Conservation (phyloP, 1,139 yeast genomes). For the Komagataea norvegica region DNA sequence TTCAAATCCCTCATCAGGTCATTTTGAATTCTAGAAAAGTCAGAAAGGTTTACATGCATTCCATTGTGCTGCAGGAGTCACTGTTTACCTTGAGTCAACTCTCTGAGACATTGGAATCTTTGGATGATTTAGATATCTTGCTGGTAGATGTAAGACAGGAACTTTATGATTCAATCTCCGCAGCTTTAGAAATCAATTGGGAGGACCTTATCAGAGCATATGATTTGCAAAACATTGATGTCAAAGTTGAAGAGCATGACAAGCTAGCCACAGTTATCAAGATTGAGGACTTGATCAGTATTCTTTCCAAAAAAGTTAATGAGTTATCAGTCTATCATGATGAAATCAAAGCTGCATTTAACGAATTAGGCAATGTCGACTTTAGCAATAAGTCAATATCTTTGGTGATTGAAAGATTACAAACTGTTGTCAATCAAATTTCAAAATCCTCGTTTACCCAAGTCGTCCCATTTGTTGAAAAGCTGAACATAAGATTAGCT, state of each 20-base stretch:
- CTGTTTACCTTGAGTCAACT: constrained; percentile 32
- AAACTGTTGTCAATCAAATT: constrained; percentile 39
- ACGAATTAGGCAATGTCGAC: constrained; percentile 29
- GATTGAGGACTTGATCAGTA: constrained; percentile 38
- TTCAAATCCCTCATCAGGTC: constrained; percentile 53
- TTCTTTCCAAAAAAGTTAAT: constrained; percentile 35
- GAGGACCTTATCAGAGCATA: constrained; percentile 46
- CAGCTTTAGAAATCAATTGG: constrained; percentile 48
- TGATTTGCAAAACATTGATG: constrained; percentile 33
- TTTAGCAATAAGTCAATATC: constrained; percentile 28
- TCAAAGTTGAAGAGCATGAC: constrained; percentile 35
- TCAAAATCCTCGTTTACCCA: constrained; percentile 40
- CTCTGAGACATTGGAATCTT: constrained; percentile 25
- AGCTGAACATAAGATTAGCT: constrained; percentile 39
- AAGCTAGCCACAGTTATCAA: constrained; percentile 37
- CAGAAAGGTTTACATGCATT: constrained; percentile 52
- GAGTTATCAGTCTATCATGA: constrained; percentile 23
- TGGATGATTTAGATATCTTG: constrained; percentile 41
- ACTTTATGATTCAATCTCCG: constrained; percentile 31
- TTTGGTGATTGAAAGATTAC: constrained; percentile 33
- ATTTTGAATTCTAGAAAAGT: constrained; percentile 41
- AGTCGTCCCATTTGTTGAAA: constrained; percentile 34
- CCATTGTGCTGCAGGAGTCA: constrained; percentile 50
- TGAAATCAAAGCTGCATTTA: constrained; percentile 24
- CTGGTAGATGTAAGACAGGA: constrained; percentile 36